Evolutionary conservation across 2,329 filamentous ascomycete genomes (phyloP), one percentile per base, ranked within the genome.

Genomic region (Xylaria digitata): DNA sequence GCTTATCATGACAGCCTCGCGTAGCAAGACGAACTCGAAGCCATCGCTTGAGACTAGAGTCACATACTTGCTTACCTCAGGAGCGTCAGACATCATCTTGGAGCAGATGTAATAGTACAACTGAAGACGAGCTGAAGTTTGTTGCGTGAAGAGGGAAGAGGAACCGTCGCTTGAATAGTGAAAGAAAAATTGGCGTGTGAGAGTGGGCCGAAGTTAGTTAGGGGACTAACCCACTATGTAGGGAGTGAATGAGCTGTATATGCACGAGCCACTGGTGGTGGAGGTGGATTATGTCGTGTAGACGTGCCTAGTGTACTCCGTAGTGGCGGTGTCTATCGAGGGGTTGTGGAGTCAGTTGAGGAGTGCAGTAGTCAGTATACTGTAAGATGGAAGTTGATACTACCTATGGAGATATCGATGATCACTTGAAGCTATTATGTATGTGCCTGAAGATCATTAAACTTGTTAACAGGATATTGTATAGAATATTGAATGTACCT

Each of bases 11-110:
- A 91, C 88, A 2, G 91, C 89, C 56, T 92, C 90, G 61, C 91
- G 88, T 62, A 91, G 83, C 58, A 94, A 85, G 70, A 92, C 87
- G 77, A 92, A 94, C 81, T 93, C 91, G 77, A 89, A 93, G 73
- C 87, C 90, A 78, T 95, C 92, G 71, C 84, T 86, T 0, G 91
- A 93, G 48, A 94, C 85, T 59, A 95, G 87, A 5, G 92, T 94
- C 71, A 94, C 86, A 79, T 93, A 94, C 75, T 92, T 89, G 79
- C 86, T 87, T 8, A 46, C 61, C 17, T 42, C 58, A 1, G 56
- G 42, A 32, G 56, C 59, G 58, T 71, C 67, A 34, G 64, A 57
- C 49, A 70, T 68, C 74, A 76, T 77, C 26, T 71, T 72, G 60
- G 66, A 56, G 52, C 21, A 23, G 37, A 34, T 58, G 19, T 61